Evolutionary conservation across 768 basidiomycete species (phyloP).

Genomic region (Suillus hirtellus): DNA sequence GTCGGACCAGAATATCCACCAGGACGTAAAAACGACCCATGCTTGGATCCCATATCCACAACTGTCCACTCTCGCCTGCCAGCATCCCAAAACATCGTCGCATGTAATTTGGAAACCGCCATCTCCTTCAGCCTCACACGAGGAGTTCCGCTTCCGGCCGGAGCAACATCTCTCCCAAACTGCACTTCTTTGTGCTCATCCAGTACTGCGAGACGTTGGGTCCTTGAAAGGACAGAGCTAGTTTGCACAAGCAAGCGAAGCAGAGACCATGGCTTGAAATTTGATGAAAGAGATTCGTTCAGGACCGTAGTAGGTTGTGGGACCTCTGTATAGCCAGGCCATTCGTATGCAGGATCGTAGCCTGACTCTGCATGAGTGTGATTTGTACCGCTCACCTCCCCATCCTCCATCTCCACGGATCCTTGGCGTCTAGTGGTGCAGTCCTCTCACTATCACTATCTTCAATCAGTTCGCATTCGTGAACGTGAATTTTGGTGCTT

Average conservation of each 20-base stretch:
- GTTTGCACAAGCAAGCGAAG: conserved; percentile 41
- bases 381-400: conserved; percentile 12
- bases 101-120: conserved; percentile 80
- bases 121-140: conserved; percentile 80
- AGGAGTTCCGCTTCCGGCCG: conserved; percentile 51
- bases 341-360: conserved; percentile 60
- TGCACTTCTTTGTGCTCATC: conserved; percentile 66
- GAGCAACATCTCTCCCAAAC: conserved; percentile 68
- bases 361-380: conserved; percentile 8
- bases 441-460: neutral
- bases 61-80: conserved; percentile 62
- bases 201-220: conserved; percentile 56
- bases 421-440: conserved; percentile 6
- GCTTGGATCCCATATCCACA: conserved; percentile 85
- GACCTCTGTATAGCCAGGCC: conserved; percentile 45
- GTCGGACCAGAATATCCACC: conserved; percentile 22
- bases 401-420: conserved; percentile 18
- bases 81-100: conserved; percentile 71
- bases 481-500: conserved; percentile 5
- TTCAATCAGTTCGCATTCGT: conserved; percentile 3
- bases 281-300: conserved; percentile 25
- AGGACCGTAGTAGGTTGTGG: conserved; percentile 3
- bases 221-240: conserved; percentile 50
- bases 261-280: conserved; percentile 15
- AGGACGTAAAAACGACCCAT: conserved; percentile 68